phyloP scores from a whole-genome alignment of 306 rosid species.

The Rubus parviflorus region DNA sequence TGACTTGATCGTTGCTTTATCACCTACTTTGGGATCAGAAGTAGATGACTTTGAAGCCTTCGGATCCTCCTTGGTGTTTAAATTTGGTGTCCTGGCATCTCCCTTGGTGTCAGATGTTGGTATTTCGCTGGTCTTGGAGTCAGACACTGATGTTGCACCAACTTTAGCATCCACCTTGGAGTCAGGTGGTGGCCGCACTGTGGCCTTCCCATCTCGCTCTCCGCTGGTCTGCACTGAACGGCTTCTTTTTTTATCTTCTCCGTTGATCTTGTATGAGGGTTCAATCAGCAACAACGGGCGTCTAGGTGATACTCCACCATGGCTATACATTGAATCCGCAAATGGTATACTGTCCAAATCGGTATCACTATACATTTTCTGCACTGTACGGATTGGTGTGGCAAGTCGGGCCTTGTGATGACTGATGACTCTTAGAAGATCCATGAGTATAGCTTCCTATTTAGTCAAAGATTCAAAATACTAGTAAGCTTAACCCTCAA shows the following conservation, averaged over 20 bases:
- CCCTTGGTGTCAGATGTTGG: slow-evolving; percentile 40
- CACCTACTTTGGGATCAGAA: slow-evolving; percentile 41
- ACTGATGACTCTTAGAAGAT: slow-evolving; percentile 93
- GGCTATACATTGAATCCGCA: slow-evolving; percentile 56
- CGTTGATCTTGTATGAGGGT: slow-evolving; percentile 56
- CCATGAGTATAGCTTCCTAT: slow-evolving; percentile 84
- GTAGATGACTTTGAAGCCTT: slow-evolving; percentile 28
- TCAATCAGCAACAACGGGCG: slow-evolving; percentile 78
- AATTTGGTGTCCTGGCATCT: slow-evolving; percentile 39
- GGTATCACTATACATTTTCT: slow-evolving; percentile 62
- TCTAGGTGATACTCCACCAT: slow-evolving; percentile 45
- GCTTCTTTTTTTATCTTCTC: slow-evolving; percentile 62
- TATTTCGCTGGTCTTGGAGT: slow-evolving; percentile 43
- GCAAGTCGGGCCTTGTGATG: slow-evolving; percentile 97
- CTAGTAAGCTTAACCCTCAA: slow-evolving; percentile 31
- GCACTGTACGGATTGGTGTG: slow-evolving; percentile 92
- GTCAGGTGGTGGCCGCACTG: slow-evolving; percentile 42
- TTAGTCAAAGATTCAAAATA: slow-evolving; percentile 17
- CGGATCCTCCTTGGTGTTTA: slow-evolving; percentile 40
- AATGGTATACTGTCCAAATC: slow-evolving; percentile 73
- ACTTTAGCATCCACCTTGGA: slow-evolving; percentile 40
- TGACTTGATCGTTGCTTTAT: slow-evolving; percentile 39
- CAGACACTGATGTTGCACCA: slow-evolving; percentile 33
- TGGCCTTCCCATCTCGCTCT: slow-evolving; percentile 63
- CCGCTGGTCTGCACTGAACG: slow-evolving; percentile 47